Conservation (phyloP, 306 rosid species). For the Corylus americana region DNA sequence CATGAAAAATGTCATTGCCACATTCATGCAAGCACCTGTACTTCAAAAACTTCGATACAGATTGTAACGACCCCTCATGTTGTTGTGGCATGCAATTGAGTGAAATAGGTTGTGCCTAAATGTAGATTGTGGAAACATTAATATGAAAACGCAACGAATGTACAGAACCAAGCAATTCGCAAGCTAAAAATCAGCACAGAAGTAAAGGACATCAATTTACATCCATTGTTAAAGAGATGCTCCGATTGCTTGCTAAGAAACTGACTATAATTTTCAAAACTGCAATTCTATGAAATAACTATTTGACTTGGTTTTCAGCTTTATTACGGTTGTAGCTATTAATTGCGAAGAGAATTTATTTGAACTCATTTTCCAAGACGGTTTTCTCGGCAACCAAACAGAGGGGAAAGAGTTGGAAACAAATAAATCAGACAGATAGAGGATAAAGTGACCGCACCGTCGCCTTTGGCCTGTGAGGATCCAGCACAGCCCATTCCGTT, state of each 20-base stretch:
- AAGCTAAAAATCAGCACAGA: not conserved
- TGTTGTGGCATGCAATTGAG: not conserved
- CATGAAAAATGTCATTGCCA: not conserved
- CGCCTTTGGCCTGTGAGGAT: constrained; percentile 78
- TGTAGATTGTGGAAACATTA: no score
- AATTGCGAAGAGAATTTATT: constrained; percentile 6
- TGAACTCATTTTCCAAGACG: not conserved
- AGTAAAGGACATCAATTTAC: not conserved
- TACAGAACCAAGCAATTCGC: not conserved
- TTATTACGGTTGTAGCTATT: not conserved
- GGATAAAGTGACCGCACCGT: constrained; percentile 53
- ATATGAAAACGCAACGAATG: not conserved
- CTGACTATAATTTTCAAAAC: not conserved
- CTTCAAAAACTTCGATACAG: not conserved
- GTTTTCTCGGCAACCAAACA: constrained; percentile 32
- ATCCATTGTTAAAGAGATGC: not conserved
- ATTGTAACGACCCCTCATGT: not conserved
- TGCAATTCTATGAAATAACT: not conserved
- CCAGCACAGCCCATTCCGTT: constrained; percentile 88
- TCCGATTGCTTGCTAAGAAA: not conserved
- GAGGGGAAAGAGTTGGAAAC: constrained; percentile 17
- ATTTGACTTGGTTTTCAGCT: not conserved
- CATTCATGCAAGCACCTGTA: not conserved
- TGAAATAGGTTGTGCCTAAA: not conserved
- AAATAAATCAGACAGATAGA: constrained; percentile 4